Percentiles rank a stretch among this genome's conserved stretches.
phyloP scores from a whole-genome alignment of 805 yeast species.

The Myxozyma lipomycoides region DNA sequence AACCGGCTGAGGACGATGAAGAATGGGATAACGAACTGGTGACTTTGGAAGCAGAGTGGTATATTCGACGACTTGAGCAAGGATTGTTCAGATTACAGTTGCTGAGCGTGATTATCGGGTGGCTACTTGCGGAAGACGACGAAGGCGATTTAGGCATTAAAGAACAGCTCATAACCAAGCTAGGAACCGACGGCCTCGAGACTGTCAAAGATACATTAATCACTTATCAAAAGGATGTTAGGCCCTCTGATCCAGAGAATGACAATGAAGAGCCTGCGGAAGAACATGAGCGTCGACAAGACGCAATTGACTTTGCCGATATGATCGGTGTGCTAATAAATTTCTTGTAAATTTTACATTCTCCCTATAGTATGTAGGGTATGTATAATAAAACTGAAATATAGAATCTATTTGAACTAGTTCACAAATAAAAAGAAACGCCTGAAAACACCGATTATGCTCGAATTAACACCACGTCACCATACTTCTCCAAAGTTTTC shows the following conservation, averaged over 20 bases:
- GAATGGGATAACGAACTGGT: slow-evolving; percentile 20
- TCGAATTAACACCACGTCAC: slow-evolving; percentile 17
- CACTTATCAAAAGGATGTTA: slow-evolving; percentile 10
- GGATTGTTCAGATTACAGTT: slow-evolving; percentile 26
- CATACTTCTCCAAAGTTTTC: slow-evolving; percentile 11
- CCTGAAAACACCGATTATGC: slow-evolving; percentile 7
- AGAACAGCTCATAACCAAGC: not conserved
- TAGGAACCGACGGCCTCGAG: slow-evolving; percentile 2
- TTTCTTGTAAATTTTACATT: slow-evolving; percentile 6
- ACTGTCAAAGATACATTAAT: slow-evolving; percentile 17
- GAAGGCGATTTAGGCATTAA: slow-evolving; percentile 20
- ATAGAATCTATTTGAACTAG: too few relatives aligned
- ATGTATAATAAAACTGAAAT: not conserved
- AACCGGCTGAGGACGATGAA: slow-evolving; percentile 9
- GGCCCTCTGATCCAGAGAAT: slow-evolving; percentile 13
- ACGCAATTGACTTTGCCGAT: slow-evolving; percentile 21
- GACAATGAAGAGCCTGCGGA: slow-evolving; percentile 13
- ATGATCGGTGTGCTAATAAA: slow-evolving; percentile 24
- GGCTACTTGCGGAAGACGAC: slow-evolving; percentile 30
- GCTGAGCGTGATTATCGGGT: slow-evolving; percentile 23
- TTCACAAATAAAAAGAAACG: not conserved
- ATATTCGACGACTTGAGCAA: slow-evolving; percentile 21
- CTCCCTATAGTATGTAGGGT: not conserved
- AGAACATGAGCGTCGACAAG: slow-evolving; percentile 15
- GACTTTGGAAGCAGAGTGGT: slow-evolving; percentile 26